Base-by-base conservation (phyloP, 2,329 filamentous ascomycete species). In the Cytospora paraplurivora region DNA sequence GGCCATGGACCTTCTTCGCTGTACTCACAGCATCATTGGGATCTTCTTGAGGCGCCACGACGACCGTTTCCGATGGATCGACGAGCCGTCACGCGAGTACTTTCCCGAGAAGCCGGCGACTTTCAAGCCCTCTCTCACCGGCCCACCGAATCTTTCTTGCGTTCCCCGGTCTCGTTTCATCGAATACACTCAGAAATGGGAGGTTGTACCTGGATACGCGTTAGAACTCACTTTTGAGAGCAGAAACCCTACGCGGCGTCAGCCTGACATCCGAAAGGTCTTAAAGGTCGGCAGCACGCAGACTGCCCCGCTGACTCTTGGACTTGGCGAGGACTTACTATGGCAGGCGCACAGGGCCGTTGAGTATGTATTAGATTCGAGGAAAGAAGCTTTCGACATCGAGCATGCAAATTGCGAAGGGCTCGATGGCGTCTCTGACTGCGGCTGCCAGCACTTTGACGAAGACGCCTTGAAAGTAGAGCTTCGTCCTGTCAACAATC, bases 41-140 rank as follows among this genome's bases (percentile, higher is more conserved):
- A 73, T 82, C 10, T 85, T 83, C 66, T 69, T 85, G 15, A 75
- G 77, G 53, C 76, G 76, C 44, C 81, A 85, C 65, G 82, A 85
- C 70, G 71, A 76, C n/a, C 74, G 72, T 21, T 85, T 84, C 67
- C 72, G 73, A 50, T 84, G 81, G 82, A 74, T 77, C 32, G 75
- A 79, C 41, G 74, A 76, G 5, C 75, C 78, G 3, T 74, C 78
- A n/a, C 71, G 74, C 32, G 78, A 81, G 51, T 69, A 75, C 32
- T 70, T 74, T 21, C 71, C 72, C 7, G 71, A 75, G 49, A 73
- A 72, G 38, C 73, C 75, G 34, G 76, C 78, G 62, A 77, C 78
- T 17, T 73, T 76, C 56, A 72, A 72, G n/a, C 78, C 79, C 17
- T 75, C 72, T 19, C 73, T 75, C 15, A 77, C 75, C 55, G 74